Evolutionary conservation across 139 green algal species (phyloP).

Genomic region (Closterium sp.): DNA sequence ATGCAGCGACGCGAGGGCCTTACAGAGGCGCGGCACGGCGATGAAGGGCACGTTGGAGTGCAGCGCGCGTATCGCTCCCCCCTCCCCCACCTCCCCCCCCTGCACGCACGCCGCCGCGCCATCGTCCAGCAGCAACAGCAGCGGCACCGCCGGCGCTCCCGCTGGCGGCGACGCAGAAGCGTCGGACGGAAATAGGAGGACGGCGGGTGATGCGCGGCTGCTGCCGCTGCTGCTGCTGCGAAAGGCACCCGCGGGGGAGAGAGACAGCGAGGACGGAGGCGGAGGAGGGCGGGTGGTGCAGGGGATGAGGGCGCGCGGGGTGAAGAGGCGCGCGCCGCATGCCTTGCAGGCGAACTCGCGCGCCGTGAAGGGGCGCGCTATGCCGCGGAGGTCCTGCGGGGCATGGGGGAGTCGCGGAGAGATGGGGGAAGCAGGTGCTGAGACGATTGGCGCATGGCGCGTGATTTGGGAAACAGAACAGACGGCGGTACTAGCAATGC

Average conservation of each 20-base stretch:
- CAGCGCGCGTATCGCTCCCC: background rate
- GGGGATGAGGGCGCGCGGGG: background rate
- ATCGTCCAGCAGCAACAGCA: background rate
- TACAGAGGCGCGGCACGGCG: background rate
- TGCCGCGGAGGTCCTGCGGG: background rate
- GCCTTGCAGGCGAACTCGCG: background rate
- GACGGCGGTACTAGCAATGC: too few species aligned
- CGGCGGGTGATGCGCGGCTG: background rate
- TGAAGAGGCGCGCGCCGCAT: background rate
- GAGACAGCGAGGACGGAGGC: background rate
- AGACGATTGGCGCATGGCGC: background rate
- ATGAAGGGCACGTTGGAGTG: background rate
- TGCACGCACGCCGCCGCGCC: background rate
- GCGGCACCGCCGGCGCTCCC: background rate
- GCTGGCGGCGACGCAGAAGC: background rate
- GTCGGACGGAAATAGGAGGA: background rate
- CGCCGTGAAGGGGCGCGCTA: background rate
- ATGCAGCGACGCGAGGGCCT: too few species aligned
- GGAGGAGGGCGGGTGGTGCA: background rate
- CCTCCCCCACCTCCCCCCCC: background rate
- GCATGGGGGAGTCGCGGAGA: background rate
- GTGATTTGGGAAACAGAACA: too few species aligned
- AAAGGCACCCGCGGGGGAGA: background rate
- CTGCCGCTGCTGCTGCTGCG: background rate
- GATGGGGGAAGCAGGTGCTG: background rate